These are phyloP conservation scores for Corymbia citriodora DNA, from an alignment of 441 rosid genomes.

Conservation along the genomic window DNA sequence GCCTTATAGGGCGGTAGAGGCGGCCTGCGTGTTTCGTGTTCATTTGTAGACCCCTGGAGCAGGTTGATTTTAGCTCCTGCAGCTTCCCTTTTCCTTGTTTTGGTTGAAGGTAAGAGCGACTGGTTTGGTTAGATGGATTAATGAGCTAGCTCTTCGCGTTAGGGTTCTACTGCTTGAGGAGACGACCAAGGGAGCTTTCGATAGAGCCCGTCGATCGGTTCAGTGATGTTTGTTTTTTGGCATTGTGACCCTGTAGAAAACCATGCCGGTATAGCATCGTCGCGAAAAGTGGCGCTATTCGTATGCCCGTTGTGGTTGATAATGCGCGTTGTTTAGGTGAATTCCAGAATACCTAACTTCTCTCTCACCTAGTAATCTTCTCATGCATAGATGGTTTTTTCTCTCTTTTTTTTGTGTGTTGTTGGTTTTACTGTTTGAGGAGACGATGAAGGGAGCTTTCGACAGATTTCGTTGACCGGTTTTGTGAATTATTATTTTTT, in stretches of 20 bases:
- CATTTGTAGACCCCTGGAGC: neutral
- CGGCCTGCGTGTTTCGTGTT: neutral
- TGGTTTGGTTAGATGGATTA: neutral
- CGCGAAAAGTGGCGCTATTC: fast-evolving
- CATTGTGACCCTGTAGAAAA: neutral
- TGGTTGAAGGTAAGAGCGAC: neutral
- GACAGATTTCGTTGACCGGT: too few relatives aligned
- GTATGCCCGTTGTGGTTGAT: neutral
- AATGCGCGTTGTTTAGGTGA: neutral
- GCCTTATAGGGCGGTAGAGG: neutral
- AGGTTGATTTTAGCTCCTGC: neutral
- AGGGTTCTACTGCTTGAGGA: neutral
- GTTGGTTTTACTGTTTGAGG: neutral
- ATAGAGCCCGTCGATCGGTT: neutral
- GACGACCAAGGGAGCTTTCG: neutral
- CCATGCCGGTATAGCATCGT: neutral
- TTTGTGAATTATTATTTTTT: too few relatives aligned
- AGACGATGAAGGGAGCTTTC: too few relatives aligned
- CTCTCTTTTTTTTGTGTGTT: neutral
- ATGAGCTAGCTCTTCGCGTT: neutral
- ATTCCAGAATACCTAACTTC: neutral
- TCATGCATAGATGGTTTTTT: neutral
- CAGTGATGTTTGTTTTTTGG: neutral
- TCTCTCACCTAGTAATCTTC: neutral
- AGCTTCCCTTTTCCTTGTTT: neutral